Percentiles rank a stretch among this genome's conserved stretches.
phyloP scores from a whole-genome alignment of 129 eudicot genomes.

The Flaveria trinervia region DNA sequence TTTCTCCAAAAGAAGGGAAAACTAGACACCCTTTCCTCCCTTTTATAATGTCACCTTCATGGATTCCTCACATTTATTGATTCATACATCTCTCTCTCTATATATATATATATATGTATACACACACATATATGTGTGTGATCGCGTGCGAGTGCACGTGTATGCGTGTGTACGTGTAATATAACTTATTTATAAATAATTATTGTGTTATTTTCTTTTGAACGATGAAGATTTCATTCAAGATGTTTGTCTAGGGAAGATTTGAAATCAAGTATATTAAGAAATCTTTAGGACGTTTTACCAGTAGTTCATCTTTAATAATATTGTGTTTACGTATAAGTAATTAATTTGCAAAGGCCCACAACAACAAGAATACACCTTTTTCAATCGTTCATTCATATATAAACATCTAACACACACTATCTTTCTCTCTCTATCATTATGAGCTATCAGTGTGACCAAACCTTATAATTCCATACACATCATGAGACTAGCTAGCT shows the following conservation, averaged over 20 bases:
- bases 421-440: slow-evolving; percentile 1
- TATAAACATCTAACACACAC: slow-evolving; percentile 9
- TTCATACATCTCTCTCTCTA: slow-evolving; percentile 6
- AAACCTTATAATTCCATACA: slow-evolving; percentile 40
- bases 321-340: neutral
- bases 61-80: slow-evolving; percentile 21
- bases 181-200: neutral
- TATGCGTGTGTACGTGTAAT: neutral
- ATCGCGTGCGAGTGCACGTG: too few relatives aligned
- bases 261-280: too few relatives aligned
- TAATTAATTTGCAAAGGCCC: slow-evolving; percentile 36
- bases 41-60: slow-evolving; percentile 63
- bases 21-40: slow-evolving; percentile 50
- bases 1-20: slow-evolving; percentile 39
- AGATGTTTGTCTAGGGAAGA: too few relatives aligned
- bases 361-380: slow-evolving; percentile 24
- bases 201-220: too few relatives aligned
- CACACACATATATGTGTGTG: neutral
- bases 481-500: slow-evolving; percentile 30
- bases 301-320: neutral
- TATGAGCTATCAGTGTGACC: slow-evolving; percentile 34
- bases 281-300: too few relatives aligned
- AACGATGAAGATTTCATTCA: too few relatives aligned
- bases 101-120: too few relatives aligned
- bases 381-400: slow-evolving; percentile 32